Evolutionary conservation across 495 filamentous ascomycete genomes (phyloP).

Genomic region (Neurospora sp.): DNA sequence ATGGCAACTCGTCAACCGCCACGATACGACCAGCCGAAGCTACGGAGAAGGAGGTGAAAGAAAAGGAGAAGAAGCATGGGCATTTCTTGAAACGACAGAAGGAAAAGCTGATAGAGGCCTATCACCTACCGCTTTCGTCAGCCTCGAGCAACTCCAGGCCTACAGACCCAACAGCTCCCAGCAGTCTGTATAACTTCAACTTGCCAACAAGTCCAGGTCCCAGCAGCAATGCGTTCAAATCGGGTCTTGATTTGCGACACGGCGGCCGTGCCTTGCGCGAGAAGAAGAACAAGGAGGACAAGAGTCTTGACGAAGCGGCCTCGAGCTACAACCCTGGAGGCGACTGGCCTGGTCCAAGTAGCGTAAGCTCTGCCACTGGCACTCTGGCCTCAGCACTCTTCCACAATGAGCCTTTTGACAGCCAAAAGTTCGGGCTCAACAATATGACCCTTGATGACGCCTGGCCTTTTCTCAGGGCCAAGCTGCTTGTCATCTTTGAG

Average conservation of each 20-base stretch:
- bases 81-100: constrained; percentile 90
- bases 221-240: constrained; percentile 61
- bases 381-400: constrained; percentile 25
- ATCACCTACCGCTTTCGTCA: constrained; percentile 75
- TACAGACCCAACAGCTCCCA: constrained; percentile 72
- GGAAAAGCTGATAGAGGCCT: constrained; percentile 76
- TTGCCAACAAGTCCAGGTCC: constrained; percentile 64
- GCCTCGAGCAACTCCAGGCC: constrained; percentile 84
- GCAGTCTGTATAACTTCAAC: constrained; percentile 66
- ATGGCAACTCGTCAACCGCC: constrained; percentile 73
- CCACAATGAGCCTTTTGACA: constrained; percentile 37
- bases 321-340: constrained; percentile 21
- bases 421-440: constrained; percentile 55
- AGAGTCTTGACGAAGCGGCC: constrained; percentile 31
- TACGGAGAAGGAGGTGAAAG: constrained; percentile 33
- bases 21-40: constrained; percentile 52
- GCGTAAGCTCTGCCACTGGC: constrained; percentile 33
- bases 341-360: constrained; percentile 46
- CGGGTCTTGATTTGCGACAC: constrained; percentile 76
- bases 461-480: constrained; percentile 89
- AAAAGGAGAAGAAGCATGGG: constrained; percentile 58
- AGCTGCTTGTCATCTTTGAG: constrained; percentile 84
- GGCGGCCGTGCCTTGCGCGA: constrained; percentile 76
- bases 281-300: constrained; percentile 82
- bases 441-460: constrained; percentile 85